These are phyloP conservation scores for Pestalotiopsis sp. DNA, from an alignment of 2,329 filamentous ascomycete species.

Conservation along the genomic window DNA sequence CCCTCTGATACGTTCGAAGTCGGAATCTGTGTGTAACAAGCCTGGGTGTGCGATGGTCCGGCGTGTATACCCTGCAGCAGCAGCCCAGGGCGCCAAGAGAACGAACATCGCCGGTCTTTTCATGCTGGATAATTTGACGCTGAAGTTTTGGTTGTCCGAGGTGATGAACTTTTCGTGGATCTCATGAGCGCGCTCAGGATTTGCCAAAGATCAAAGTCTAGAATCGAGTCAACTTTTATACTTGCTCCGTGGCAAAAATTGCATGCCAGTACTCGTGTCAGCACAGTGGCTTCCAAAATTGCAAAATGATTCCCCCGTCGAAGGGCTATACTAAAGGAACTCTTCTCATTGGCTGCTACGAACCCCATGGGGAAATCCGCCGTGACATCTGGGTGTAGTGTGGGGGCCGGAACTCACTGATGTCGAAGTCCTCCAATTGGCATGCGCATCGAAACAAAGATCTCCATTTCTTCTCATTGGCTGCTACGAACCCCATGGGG, in stretches of 20 bases:
- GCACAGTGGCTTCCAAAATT: background rate
- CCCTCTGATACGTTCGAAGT: slow-evolving; percentile 11
- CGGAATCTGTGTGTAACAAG: slow-evolving; percentile 13
- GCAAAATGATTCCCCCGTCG: background rate
- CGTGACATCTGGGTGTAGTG: background rate
- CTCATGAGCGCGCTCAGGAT: background rate
- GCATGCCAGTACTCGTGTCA: background rate
- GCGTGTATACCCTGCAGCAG: background rate
- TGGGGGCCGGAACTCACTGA: background rate
- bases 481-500: background rate
- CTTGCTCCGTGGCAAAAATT: background rate
- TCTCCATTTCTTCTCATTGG: background rate
- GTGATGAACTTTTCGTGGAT: background rate
- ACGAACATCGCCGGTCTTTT: background rate
- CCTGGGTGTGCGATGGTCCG: slow-evolving; percentile 11
- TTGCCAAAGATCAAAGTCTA: background rate
- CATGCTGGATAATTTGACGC: background rate
- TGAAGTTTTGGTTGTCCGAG: background rate
- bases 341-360: background rate
- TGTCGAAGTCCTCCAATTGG: background rate
- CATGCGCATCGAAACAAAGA: background rate
- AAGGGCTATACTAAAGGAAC: background rate
- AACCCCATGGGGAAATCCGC: background rate
- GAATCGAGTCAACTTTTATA: background rate
- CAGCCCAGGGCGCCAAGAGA: background rate